Percentiles rank a stretch among this genome's conserved stretches.
These are phyloP conservation scores for Penicillium decumbens DNA, from an alignment of 2,329 filamentous ascomycete genomes.

Conservation along the genomic window DNA sequence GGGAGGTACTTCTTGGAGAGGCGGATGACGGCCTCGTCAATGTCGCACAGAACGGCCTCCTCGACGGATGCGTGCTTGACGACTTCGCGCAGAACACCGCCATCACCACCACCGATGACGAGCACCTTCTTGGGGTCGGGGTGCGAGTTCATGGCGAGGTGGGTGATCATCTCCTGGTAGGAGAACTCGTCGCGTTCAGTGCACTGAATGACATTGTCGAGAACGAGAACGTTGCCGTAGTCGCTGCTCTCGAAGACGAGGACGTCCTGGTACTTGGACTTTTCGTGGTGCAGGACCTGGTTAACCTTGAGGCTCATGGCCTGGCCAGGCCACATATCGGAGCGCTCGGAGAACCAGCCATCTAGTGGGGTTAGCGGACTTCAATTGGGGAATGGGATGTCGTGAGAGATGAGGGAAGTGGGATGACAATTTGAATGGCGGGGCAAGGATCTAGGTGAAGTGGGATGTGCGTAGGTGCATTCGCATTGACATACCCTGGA, in stretches of 20 bases:
- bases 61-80: constrained; percentile 98
- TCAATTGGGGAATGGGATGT: neutral
- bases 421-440: constrained; percentile 14
- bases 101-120: constrained; percentile 95
- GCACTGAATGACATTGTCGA: constrained; percentile 98
- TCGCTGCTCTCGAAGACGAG: constrained; percentile 98
- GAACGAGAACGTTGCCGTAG: constrained; percentile 90
- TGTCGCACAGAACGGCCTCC: constrained; percentile 95
- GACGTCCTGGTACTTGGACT: constrained; percentile 98
- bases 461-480: neutral
- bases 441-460: constrained; percentile 1
- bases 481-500: constrained; percentile 56
- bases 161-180: constrained; percentile 99
- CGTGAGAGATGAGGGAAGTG: constrained; percentile 10
- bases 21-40: constrained; percentile 97
- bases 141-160: constrained; percentile 97
- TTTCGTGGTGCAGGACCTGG: constrained; percentile 97
- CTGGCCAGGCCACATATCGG: constrained; percentile 98
- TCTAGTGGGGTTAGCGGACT: constrained; percentile 51
- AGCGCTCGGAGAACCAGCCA: constrained; percentile 99
- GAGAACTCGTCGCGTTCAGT: constrained; percentile 99
- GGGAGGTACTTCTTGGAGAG: constrained; percentile 98
- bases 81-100: constrained; percentile 94
- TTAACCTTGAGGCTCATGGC: constrained; percentile 98
- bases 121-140: constrained; percentile 97